Base-by-base conservation (phyloP, 2,329 filamentous ascomycete species). In the Aotearoamyces nothofagi region DNA sequence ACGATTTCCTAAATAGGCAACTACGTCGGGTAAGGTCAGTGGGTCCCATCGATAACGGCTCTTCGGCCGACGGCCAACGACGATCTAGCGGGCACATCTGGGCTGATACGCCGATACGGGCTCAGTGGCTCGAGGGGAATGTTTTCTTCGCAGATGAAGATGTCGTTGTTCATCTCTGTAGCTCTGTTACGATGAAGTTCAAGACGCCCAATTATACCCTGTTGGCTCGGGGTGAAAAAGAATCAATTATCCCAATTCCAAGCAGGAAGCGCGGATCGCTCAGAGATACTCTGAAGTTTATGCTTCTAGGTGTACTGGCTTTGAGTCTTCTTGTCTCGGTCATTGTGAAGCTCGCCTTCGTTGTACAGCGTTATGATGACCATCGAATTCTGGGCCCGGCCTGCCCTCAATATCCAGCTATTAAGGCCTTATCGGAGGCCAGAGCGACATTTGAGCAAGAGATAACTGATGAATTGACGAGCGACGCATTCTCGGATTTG, bases 361-460 rank as follows among this genome's bases (percentile, higher is more conserved):
- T 29, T n/a, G 19, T 36, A 10, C 19, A 26, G 11, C 10, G 22
- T 20, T 19, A 31, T 10, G 33, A 37, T 24, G 9, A 15, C 3
- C 27, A 33, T 16, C 25, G 22, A n/a, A 29, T 15, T 17, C 26
- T 13, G 22, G 17, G 19, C 15, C 17, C 34, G 22, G 39, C 36
- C n/a, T 42, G 39, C 24, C 39, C 39, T 4, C 39, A 42, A 23
- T 42, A 34, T 24, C 34, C 38, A n/a, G 36, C 34, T 7, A 22
- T 42, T 12, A 27, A 33, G 13, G 22, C 22, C 4, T n/a, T 22
- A 6, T 30, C 33, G 3, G 25, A 13, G 3, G 30, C 34, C 4
- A 31, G 17, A 15, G 17, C 24, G 25, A 33, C 32, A 16, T 14
- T 42, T 11, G 33, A 37, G 17, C 24, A 27, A 4, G 33, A 43